Conservation (phyloP, 2,329 filamentous ascomycete species). For the Pezicula rhizophila region DNA sequence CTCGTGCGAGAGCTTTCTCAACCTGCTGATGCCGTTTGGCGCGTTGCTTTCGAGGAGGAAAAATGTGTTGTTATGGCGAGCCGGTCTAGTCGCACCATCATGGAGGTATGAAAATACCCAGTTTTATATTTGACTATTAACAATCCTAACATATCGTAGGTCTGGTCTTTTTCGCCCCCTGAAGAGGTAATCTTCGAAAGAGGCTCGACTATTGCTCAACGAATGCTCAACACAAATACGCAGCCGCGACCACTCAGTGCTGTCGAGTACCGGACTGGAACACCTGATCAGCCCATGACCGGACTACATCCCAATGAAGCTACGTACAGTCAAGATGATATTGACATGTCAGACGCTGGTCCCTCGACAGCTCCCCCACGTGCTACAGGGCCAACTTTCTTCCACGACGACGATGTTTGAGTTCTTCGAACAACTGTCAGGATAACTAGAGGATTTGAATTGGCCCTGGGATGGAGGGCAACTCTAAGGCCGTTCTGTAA, state of each 20-base stretch:
- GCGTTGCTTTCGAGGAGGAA: constrained; percentile 96
- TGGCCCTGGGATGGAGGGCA: no score
- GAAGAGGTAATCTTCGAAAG: constrained; percentile 52
- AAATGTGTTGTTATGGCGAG: constrained; percentile 95
- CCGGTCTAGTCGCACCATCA: constrained; percentile 78
- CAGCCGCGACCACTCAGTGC: constrained; percentile 23
- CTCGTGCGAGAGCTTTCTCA: constrained; percentile 86
- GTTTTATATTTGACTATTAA: constrained; percentile 7
- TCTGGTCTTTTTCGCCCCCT: constrained; percentile 91
- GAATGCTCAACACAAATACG: constrained; percentile 14
- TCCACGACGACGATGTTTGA: constrained; percentile 21
- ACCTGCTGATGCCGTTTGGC: constrained; percentile 92
- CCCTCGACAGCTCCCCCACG: constrained; percentile 24
- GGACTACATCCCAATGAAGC: constrained; percentile 13
- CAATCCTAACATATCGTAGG: constrained; percentile 44
- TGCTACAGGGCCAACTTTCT: constrained; percentile 23
- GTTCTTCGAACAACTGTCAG: no score
- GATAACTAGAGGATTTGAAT: no score
- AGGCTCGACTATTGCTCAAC: constrained; percentile 25
- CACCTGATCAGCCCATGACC: constrained; percentile 22
- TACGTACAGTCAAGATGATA: constrained; percentile 17
- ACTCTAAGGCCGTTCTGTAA: no score
- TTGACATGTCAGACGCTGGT: constrained; percentile 24
- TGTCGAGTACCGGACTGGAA: constrained; percentile 21
- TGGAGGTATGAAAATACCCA: constrained; percentile 69